Conservation (phyloP, 23 red algal genomes). For the Cyanidium caldarium region DNA sequence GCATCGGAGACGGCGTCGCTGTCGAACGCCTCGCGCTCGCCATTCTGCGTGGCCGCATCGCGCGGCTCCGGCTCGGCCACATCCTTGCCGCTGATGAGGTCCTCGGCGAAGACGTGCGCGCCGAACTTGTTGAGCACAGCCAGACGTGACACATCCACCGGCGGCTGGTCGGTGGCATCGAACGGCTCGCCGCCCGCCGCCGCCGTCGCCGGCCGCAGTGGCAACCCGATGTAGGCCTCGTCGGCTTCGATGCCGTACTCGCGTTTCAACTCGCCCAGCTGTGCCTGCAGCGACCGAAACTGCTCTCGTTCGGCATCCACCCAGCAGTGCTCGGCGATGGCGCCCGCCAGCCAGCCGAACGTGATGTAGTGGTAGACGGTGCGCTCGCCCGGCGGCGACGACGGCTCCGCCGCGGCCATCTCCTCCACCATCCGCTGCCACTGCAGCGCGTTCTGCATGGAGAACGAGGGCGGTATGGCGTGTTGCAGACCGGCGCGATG, state of each 20-base stretch:
- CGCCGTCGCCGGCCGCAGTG: neutral
- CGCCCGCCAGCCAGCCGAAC: slow-evolving; percentile 63
- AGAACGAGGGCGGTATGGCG: slow-evolving; percentile 16
- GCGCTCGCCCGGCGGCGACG: slow-evolving; percentile 13
- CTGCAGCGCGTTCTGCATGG: slow-evolving; percentile 17
- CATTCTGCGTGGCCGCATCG: neutral
- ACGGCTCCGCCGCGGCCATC: slow-evolving; percentile 15
- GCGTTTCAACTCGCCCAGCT: slow-evolving; percentile 12
- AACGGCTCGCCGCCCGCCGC: neutral
- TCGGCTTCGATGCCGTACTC: slow-evolving; percentile 30
- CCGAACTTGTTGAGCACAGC: slow-evolving; percentile 6
- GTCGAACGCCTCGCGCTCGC: neutral
- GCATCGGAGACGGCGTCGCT: neutral
- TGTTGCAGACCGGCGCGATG: slow-evolving; percentile 44
- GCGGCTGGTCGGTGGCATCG: neutral
- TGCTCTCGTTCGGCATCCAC: neutral
- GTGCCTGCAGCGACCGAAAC: slow-evolving; percentile 7
- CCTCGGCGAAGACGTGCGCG: neutral
- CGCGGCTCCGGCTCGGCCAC: neutral
- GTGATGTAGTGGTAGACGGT: slow-evolving; percentile 41
- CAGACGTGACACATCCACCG: neutral
- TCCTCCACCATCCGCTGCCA: slow-evolving; percentile 49
- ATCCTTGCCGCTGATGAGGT: neutral
- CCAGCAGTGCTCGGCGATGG: slow-evolving; percentile 22
- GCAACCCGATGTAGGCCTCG: neutral